Percentiles rank a stretch among this genome's conserved stretches.
Conservation (phyloP, 805 yeast genomes). For the Cyberlindnera nakhonratchasimensis region DNA sequence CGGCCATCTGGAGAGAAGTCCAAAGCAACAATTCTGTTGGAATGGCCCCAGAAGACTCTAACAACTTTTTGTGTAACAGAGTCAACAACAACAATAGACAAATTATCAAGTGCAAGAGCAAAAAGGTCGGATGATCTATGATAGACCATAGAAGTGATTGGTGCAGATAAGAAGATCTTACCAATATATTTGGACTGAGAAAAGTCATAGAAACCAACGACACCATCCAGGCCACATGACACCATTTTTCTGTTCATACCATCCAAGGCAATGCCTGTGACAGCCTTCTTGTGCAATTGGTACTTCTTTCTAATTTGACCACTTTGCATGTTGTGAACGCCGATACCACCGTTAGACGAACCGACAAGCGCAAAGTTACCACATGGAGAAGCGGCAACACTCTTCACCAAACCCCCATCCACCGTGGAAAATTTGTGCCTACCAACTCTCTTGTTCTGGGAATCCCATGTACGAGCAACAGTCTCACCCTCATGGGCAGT, state of each 20-base stretch:
- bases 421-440: constrained; percentile 63
- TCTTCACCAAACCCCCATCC: constrained; percentile 74
- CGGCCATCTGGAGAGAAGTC: constrained; percentile 95
- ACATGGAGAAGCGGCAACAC: constrained; percentile 82
- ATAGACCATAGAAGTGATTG: constrained; percentile 72
- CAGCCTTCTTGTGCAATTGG: constrained; percentile 68
- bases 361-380: constrained; percentile 95
- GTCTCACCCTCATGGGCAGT: constrained; percentile 83
- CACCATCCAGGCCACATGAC: constrained; percentile 84
- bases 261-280: constrained; percentile 86
- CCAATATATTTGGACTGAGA: constrained; percentile 65
- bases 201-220: constrained; percentile 84
- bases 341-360: constrained; percentile 79
- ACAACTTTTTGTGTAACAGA: constrained; percentile 76
- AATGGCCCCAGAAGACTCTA: constrained; percentile 86
- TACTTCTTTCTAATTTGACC: constrained; percentile 76
- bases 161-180: constrained; percentile 64
- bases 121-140: constrained; percentile 81
- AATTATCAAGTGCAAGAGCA: constrained; percentile 83
- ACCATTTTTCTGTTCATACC: constrained; percentile 89
- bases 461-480: constrained; percentile 90
- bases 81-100: constrained; percentile 81
- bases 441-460: constrained; percentile 75
- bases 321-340: constrained; percentile 85
- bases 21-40: constrained; percentile 79